These are phyloP conservation scores for Sarocladium oryzae DNA, from an alignment of 2,329 filamentous ascomycete species.

Conservation along the genomic window DNA sequence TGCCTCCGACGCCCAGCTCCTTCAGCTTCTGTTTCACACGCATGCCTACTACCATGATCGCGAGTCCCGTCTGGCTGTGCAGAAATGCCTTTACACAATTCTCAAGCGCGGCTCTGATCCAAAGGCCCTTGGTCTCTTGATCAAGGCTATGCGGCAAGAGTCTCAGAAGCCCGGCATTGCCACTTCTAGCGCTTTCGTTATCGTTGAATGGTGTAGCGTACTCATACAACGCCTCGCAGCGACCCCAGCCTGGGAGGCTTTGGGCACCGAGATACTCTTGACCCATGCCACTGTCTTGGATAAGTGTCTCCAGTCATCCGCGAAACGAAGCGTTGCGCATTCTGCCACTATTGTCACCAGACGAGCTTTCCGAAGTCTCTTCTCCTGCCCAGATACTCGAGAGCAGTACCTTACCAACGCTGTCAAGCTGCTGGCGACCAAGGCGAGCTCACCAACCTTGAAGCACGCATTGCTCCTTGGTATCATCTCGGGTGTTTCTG, in stretches of 20 bases:
- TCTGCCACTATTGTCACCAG: slow-evolving; percentile 74
- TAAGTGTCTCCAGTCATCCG: slow-evolving; percentile 61
- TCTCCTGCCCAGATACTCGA: slow-evolving; percentile 49
- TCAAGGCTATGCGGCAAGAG: slow-evolving; percentile 64
- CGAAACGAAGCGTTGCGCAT: slow-evolving; percentile 58
- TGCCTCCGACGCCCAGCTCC: slow-evolving; percentile 31
- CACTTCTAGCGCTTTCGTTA: slow-evolving; percentile 73
- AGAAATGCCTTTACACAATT: slow-evolving; percentile 68
- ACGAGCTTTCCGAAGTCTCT: slow-evolving; percentile 69
- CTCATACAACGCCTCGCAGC: slow-evolving; percentile 66
- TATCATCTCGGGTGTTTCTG: slow-evolving; percentile 79
- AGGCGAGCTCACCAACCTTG: slow-evolving; percentile 55
- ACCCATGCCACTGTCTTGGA: slow-evolving; percentile 70
- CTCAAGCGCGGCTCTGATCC: slow-evolving; percentile 49
- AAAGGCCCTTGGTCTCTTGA: slow-evolving; percentile 56
- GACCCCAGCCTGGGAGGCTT: slow-evolving; percentile 56
- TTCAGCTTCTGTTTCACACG: slow-evolving; percentile 76
- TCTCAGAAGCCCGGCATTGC: slow-evolving; percentile 72
- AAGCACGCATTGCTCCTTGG: slow-evolving; percentile 76
- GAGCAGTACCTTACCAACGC: slow-evolving; percentile 56
- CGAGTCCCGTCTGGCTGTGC: slow-evolving; percentile 73
- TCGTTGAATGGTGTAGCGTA: slow-evolving; percentile 84
- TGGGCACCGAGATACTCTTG: slow-evolving; percentile 58
- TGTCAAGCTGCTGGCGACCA: slow-evolving; percentile 62
- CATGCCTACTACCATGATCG: slow-evolving; percentile 85